Evolutionary conservation across 192 early-diverging fungal species (phyloP), one percentile per base, ranked within the genome.

Genomic region (Mortierella antarctica): DNA sequence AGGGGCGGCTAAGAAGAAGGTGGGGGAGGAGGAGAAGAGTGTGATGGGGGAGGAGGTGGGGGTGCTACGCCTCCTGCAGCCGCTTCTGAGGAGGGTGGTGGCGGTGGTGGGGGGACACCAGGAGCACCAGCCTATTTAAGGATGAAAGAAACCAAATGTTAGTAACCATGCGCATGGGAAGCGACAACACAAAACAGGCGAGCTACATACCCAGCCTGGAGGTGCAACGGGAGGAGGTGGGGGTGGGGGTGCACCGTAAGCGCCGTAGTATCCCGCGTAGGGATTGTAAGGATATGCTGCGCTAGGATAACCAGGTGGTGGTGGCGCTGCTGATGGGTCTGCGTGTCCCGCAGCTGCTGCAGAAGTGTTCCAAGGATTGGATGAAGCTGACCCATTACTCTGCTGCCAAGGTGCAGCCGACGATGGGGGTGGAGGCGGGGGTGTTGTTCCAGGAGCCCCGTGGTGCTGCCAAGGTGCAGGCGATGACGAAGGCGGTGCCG

Each of bases 381-480:
- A 51, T n/a, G 74, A 21, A 39, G 67, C 10, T 39, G 71, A 47
- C 15, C 48, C 41, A 41, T 46, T 41, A 39, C 63, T 23, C 45
- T 69, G 68, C 57, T 77, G 66, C 71, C 74, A 83, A 15, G 71
- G 70, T 20, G 71, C 62, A 42, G 65, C 64, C 41, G 67, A 21
- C 20, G 67, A 53, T 14, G 82, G 82, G 4, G 72, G 72, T 23
- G 83, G 62, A 21, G 83, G 68, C 8, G 40, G 14, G 46, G 52
- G 45, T 15, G 58, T 20, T 20, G 71, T 72, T 60, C 74, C 79
- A 53, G 62, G 60, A 44, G 74, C 67, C 7, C 67, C 74, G 55
- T 78, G 81, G 40, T 85, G 82, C 8, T 75, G 70, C 80, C 74
- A 82, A 58, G 83, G 74, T 18, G 83, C 62, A 44, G 79, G 67